Base-by-base conservation (phyloP, 164 flowering plant genomes). In the Akebia trifoliata region DNA sequence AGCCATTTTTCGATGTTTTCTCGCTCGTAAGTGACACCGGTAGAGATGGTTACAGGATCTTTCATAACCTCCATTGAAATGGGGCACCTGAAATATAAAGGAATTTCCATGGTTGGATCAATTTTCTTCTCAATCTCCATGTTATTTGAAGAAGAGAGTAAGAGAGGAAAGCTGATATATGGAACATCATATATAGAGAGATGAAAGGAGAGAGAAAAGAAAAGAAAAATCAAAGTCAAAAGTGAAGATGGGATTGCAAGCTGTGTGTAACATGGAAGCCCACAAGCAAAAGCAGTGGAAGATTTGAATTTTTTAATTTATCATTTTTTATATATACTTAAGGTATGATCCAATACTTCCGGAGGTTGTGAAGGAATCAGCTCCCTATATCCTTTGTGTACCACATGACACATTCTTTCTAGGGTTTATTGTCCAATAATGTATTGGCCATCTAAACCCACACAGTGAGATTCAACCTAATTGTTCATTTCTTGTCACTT, bases 61-160 rank as follows among this genome's bases (percentile, higher is more conserved):
- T 68, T 56, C 90, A 86, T 86, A 54, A 81, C 37, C 76, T 82
- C 86, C 82, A 84, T 71, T 30, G 95, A 86, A 17, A 86, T 86
- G 18, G 94, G 94, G 65, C 93, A 86, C 37, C 75, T 70, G 68
- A 86, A 86, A 70, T 72, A 56, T 11, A 61, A 68, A 43, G 87
- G 85, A 68, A 54, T 52, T 25, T 81, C 82, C 70, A 57, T 73
- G 35, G 54, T 15, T 32, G 51, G 56, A 45, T 60, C 53, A 10
- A 49, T 24, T 34, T 43, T 18, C 44, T 42, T 65, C 57, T 63
- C 64, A 0, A 35, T 36, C 47, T 49, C 55, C 55, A 36, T 60
- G 25, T 25, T 39, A 6, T 2, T 30, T 20, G 9, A 34, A 9
- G 9, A 34, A 35, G 1, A 37, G 28, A 28, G 35, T 34, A 37